phyloP scores from a whole-genome alignment of 805 yeast genomes.

The Cyberlindnera xishuangbannaensis region DNA sequence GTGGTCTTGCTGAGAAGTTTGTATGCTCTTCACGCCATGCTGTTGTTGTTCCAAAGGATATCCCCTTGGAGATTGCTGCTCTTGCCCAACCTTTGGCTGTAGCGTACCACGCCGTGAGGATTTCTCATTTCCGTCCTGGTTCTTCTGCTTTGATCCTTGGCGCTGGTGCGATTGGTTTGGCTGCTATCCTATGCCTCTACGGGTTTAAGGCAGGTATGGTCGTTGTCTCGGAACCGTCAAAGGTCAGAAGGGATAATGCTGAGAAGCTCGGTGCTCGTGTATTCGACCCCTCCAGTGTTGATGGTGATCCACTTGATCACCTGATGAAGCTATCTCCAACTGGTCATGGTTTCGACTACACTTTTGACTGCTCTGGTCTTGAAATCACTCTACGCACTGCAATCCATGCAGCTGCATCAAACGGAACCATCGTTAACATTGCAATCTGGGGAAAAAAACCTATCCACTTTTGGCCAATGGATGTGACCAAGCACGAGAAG shows the following conservation, averaged over 20 bases:
- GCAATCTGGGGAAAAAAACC: constrained; percentile 60
- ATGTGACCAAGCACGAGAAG: constrained; percentile 49
- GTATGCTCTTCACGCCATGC: constrained; percentile 37
- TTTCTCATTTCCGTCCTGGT: constrained; percentile 34
- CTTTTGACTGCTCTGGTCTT: constrained; percentile 53
- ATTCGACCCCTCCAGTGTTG: constrained; percentile 41
- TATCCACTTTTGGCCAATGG: constrained; percentile 48
- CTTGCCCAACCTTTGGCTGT: constrained; percentile 54
- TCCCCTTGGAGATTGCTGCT: constrained; percentile 43
- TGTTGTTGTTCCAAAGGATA: constrained; percentile 35
- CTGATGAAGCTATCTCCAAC: constrained; percentile 34
- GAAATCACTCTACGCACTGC: constrained; percentile 48
- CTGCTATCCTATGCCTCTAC: constrained; percentile 43
- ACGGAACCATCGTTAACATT: constrained; percentile 56
- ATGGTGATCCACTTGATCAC: constrained; percentile 32
- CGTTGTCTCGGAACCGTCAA: constrained; percentile 47
- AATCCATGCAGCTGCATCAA: constrained; percentile 41
- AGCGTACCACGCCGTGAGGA: constrained; percentile 52
- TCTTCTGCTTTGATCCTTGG: constrained; percentile 45
- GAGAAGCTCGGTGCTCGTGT: constrained; percentile 39
- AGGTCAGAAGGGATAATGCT: constrained; percentile 44
- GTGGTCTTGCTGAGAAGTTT: constrained; percentile 47
- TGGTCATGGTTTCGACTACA: constrained; percentile 40
- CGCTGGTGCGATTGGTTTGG: constrained; percentile 51
- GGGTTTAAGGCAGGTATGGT: constrained; percentile 39